Percentiles rank a stretch among this genome's conserved stretches.
These are phyloP conservation scores for Pachyrhizus erosus DNA, from an alignment of 306 rosid genomes.

Conservation along the genomic window DNA sequence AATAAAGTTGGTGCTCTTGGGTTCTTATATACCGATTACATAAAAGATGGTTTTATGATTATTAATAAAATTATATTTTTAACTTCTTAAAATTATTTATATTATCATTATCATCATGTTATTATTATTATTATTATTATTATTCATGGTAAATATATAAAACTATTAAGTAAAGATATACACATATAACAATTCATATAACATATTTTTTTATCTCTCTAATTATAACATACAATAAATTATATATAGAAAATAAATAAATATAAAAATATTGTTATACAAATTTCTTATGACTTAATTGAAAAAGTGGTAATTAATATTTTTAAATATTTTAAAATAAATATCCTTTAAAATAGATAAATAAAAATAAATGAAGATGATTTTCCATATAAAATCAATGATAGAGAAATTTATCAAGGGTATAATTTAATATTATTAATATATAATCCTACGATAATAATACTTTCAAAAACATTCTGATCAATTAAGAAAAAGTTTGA, in stretches of 20 bases:
- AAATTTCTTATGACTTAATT: not conserved
- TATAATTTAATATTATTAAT: not conserved
- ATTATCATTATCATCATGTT: too few species aligned
- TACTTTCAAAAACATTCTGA: too few species aligned
- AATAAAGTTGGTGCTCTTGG: not conserved
- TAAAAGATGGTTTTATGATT: not conserved
- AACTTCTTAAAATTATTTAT: too few species aligned
- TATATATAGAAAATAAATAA: too few species aligned
- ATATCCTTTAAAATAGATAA: not conserved
- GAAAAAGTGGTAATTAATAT: not conserved
- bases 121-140: too few species aligned
- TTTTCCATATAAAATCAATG: not conserved
- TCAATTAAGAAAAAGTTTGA: too few species aligned
- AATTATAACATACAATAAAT: too few species aligned
- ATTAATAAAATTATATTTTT: not conserved
- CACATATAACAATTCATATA: too few species aligned
- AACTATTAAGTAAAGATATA: not conserved
- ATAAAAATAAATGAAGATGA: not conserved
- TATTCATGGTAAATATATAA: too few species aligned
- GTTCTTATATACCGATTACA: too few species aligned
- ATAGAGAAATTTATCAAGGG: not conserved
- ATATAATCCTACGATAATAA: not conserved
- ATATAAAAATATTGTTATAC: too few species aligned
- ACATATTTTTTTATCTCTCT: too few species aligned
- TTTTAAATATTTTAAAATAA: not conserved